Evolutionary conservation across 1,284 basidiomycete species (phyloP).

Genomic region (Pseudozyma thailandica): DNA sequence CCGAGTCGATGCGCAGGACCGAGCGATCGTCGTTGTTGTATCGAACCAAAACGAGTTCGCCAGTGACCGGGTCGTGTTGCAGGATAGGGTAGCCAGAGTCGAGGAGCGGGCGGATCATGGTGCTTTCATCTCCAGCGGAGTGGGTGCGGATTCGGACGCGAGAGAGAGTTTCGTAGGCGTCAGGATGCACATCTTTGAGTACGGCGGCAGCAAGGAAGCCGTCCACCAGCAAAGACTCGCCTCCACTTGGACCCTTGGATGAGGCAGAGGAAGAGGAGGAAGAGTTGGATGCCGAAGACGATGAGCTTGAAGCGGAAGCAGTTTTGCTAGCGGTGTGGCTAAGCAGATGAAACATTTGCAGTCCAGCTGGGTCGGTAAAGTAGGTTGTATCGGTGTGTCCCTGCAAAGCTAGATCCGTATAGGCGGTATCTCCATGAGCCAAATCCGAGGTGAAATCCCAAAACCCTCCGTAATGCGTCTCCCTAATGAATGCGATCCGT

Average conservation of each 20-base stretch:
- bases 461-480: slow-evolving; percentile 91
- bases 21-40: slow-evolving; percentile 94
- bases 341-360: slow-evolving; percentile 94
- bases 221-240: slow-evolving; percentile 89
- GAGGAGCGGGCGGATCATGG: slow-evolving; percentile 56
- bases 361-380: slow-evolving; percentile 75
- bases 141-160: slow-evolving; percentile 81
- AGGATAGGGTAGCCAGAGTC: slow-evolving; percentile 59
- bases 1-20: slow-evolving; percentile 31
- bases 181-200: slow-evolving; percentile 79
- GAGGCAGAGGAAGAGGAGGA: slow-evolving; percentile 4
- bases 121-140: slow-evolving; percentile 73
- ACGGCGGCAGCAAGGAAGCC: slow-evolving; percentile 89
- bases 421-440: slow-evolving; percentile 82
- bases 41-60: slow-evolving; percentile 79
- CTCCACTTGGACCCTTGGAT: slow-evolving; percentile 77
- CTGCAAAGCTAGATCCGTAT: slow-evolving; percentile 85
- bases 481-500: slow-evolving; percentile 86
- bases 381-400: slow-evolving; percentile 98
- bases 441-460: slow-evolving; percentile 97
- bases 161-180: slow-evolving; percentile 79
- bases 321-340: slow-evolving; percentile 68
- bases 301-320: slow-evolving; percentile 1
- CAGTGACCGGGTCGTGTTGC: slow-evolving; percentile 72
- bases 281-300: slow-evolving; percentile 6